Evolutionary conservation across 1,139 yeast species (phyloP), one percentile per base, ranked within the genome.

Genomic region (Hansenula sp.): DNA sequence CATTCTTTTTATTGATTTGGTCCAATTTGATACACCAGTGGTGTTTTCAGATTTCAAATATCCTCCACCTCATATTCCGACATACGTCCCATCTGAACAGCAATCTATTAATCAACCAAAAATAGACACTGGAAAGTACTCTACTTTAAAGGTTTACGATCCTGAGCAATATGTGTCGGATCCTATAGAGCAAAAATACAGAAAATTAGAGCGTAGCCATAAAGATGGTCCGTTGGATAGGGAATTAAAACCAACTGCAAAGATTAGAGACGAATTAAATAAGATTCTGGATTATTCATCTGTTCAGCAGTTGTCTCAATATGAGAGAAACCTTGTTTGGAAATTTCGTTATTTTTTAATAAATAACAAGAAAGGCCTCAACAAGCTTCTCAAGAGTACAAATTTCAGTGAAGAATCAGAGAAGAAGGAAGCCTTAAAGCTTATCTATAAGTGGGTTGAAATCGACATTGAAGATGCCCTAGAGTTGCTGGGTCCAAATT

Each of bases 401-500:
- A 84, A 90, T 54, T 87, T 97, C 89, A 88, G 81, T 37, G 94
- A 90, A 61, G 87, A 84, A 47, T 69, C 73, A 44, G 99, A 93
- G 65, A 77, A 86, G 24, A 76, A 71, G 41, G 96, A 89, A 61
- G 93, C 90, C 7, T 76, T 89, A 44, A 82, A 77, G 44, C 55
- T 79, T 40, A 62, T 79, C 45, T 71, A 74, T 28, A 63, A 69
- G 37, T 79, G 84, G 84, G 88, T 85, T 15, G 87, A 84, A 52
- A 83, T 89, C 45, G 96, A 89, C 52, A 84, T 93, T 31, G 96
- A 93, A 43, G 98, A 93, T 63, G 96, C 98, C 0, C 70, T 93
- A 45, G 99, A 93, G 60, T 68, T 93, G 15, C 68, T 93, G 37
- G 89, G 97, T 13, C 87, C 88, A 16, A 78, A 77, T 45, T 91